Base-by-base conservation (phyloP, 2,329 filamentous ascomycete species). In the Amauroascus verrucosus region DNA sequence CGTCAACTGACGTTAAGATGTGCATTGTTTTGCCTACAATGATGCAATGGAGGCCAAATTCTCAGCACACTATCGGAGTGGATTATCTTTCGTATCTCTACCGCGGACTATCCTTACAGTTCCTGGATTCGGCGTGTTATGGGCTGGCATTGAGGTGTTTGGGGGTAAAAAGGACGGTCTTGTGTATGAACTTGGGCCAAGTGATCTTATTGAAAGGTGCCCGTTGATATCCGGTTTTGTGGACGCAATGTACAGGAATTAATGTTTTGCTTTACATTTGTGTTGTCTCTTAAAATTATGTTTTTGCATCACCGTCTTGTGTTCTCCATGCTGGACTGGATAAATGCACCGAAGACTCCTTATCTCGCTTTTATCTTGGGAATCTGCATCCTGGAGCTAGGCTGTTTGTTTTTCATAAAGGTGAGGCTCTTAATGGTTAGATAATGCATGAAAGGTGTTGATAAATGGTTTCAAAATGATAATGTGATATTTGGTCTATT, bases 241-340 rank as follows among this genome's bases (percentile, higher is more conserved):
- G 28, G 14, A 45, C n/a, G 16, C 38, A n/a, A 35, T 51, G 49
- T 51, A 51, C 41, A 45, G 49, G 28, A 44, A 44, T 50, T 51
- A 28, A 35, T 51, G 30, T 45, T 22, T 41, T 35, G 20, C 24
- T 20, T 11, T 43, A 43, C 44, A 9, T 35, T 37, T 41, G 16
- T 44, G 33, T n/a, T 51, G 11, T 20, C 22, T 45, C 41, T 37
- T 7, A 44, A 51, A 44, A 38, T 51, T 5, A 26, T 45, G 30
- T 37, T 30, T 8, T 30, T 51, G 38, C 37, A 18, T 45, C n/a
- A 20, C 20, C 20, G 26, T 13, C 24, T 3, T 37, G 37, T 44
- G 22, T 26, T 22, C 18, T 44, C 30, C 22, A 32, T 33, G 20
- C 35, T 30, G 38, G 48, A 33, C 48, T 51, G 48, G 48, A 51